These are phyloP conservation scores for Kodamaea leandrae DNA, from an alignment of 805 yeast genomes.

Conservation along the genomic window DNA sequence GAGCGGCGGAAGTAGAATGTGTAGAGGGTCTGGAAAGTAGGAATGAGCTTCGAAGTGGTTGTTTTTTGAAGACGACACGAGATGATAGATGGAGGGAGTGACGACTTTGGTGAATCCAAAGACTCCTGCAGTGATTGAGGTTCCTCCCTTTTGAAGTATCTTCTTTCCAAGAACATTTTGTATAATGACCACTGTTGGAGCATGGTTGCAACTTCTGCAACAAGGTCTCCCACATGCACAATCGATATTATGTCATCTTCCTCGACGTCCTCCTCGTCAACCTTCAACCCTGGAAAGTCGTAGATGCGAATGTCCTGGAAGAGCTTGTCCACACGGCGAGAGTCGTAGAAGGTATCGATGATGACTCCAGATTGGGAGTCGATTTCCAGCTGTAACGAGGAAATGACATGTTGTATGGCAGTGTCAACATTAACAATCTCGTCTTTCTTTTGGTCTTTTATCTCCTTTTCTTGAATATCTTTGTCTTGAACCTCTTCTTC, in stretches of 20 bases:
- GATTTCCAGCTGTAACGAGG: slow-evolving; percentile 77
- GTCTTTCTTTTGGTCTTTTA: slow-evolving; percentile 11
- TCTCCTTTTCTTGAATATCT: slow-evolving; percentile 1
- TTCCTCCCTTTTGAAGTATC: slow-evolving; percentile 41
- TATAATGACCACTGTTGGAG: slow-evolving; percentile 85
- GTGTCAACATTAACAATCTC: slow-evolving; percentile 42
- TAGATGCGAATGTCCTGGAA: slow-evolving; percentile 57
- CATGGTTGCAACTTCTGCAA: slow-evolving; percentile 71
- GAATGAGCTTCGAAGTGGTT: slow-evolving; percentile 42
- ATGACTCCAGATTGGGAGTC: slow-evolving; percentile 92
- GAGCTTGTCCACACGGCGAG: slow-evolving; percentile 54
- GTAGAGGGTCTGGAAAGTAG: slow-evolving; percentile 62
- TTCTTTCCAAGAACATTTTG: slow-evolving; percentile 64
- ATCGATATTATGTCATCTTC: slow-evolving; percentile 45
- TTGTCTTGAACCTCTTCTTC: neutral
- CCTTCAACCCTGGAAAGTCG: slow-evolving; percentile 28
- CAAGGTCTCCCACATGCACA: slow-evolving; percentile 62
- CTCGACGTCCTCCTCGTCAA: slow-evolving; percentile 14
- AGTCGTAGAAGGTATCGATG: slow-evolving; percentile 80
- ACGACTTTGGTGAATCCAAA: slow-evolving; percentile 41
- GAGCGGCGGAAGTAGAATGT: slow-evolving; percentile 73
- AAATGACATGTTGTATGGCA: slow-evolving; percentile 65
- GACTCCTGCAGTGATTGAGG: slow-evolving; percentile 47
- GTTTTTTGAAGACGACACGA: neutral
- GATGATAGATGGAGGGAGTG: slow-evolving; percentile 11